Base-by-base conservation (phyloP, 2,329 filamentous ascomycete genomes). In the Eutypa lata region DNA sequence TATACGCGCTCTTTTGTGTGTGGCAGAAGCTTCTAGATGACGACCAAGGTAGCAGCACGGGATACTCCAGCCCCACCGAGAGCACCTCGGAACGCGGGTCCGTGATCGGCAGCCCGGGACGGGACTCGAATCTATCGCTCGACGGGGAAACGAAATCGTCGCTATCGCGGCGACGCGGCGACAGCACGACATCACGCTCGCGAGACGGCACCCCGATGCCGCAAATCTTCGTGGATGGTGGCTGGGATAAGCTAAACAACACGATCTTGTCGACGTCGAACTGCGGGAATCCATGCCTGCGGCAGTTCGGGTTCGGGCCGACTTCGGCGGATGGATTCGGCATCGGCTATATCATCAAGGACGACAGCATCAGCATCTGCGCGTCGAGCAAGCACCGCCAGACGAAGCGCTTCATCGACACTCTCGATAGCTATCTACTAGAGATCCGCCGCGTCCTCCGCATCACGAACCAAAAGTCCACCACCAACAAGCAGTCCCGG, bases 331-430 rank as follows among this genome's bases (percentile, higher is more conserved):
- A 97, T 60, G 94, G 94, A 0, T 97, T 97, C 66, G 94, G 94
- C 28, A 97, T 99, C 52, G 94, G 94, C 2, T 99, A 99, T 75
- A 97, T 99, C 65, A 97, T 99, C 81, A 99, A 99, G 73, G 91
- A 95, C 61, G 90, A 94, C 49, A 82, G 84, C 47, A 89, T 97
- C 55, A 91, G 87, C 46, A 93, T 99, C 56, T 97, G 94, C 70
- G 91, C 92, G 1, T 89, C 88, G 14, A 94, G 89, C 65, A 97
- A 97, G 73, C 94, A 99, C 70, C 79, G 94, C 40, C 94, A 99
- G 74, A 99, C 94, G 0, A 86, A 86, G 61, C 87, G 94, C 6
- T 95, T 94, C 66, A 85, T 97, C 55, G 91, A 96, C 64, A 90
- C 91, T 0, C 76, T 97, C 2, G 94, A 97, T 70, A 87, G 83